These are phyloP conservation scores for Cercospora sp. DNA, from an alignment of 2,329 filamentous ascomycete species.

Conservation along the genomic window DNA sequence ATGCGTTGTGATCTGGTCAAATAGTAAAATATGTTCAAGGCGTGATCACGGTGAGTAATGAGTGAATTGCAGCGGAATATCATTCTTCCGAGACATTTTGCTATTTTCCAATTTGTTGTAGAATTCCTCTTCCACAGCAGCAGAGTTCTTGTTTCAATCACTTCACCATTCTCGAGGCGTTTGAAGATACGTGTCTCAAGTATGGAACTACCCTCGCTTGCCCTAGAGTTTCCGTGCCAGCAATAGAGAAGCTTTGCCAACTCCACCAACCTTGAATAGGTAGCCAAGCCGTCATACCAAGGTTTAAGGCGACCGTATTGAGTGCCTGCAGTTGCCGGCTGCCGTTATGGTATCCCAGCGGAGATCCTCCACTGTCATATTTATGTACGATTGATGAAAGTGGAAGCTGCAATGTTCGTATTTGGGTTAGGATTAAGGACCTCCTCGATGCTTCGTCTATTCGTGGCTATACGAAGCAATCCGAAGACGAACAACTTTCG, in stretches of 20 bases:
- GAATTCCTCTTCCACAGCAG: not conserved
- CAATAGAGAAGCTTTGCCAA: not conserved
- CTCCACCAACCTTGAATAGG: not conserved
- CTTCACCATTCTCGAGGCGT: not conserved
- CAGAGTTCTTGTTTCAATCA: not conserved
- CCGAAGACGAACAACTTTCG: not conserved
- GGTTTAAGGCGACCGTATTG: not conserved
- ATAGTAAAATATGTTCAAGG: not conserved
- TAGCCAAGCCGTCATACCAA: slow-evolving; percentile 1
- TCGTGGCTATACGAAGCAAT: not conserved
- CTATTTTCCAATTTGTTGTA: too few relatives aligned
- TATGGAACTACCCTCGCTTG: too few relatives aligned
- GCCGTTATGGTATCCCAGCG: not conserved
- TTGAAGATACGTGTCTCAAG: too few relatives aligned
- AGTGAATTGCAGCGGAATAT: not conserved
- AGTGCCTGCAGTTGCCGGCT: not conserved
- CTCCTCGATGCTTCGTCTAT: not conserved
- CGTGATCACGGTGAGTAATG: not conserved
- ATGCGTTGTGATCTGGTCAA: too few relatives aligned
- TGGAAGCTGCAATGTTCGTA: not conserved
- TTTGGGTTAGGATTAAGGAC: not conserved
- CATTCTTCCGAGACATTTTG: not conserved
- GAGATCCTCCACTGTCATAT: not conserved
- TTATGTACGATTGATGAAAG: not conserved
- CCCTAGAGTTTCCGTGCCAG: not conserved